phyloP scores from a whole-genome alignment of 345 rosid species.

The Gynandropsis gynandra region DNA sequence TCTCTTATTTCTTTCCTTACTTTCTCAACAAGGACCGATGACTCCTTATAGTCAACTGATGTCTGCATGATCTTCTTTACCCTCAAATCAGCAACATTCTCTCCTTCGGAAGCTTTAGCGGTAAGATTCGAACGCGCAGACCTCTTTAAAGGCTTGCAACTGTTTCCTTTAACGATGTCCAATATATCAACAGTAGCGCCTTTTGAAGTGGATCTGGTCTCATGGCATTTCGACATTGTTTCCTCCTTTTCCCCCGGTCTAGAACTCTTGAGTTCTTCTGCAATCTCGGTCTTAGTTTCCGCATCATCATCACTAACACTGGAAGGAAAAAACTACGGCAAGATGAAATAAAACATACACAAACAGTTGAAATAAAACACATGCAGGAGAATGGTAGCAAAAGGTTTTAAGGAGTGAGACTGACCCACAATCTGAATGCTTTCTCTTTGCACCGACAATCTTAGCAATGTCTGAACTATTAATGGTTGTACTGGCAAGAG shows the following conservation, averaged over 20 bases:
- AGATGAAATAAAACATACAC: slow-evolving; percentile 10
- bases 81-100: slow-evolving; percentile 59
- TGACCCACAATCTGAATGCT: slow-evolving; percentile 47
- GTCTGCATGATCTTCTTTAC: slow-evolving; percentile 90
- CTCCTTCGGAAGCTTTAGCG: slow-evolving; percentile 46
- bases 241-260: slow-evolving; percentile 40
- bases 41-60: slow-evolving; percentile 54
- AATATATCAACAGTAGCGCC: slow-evolving; percentile 49
- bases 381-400: slow-evolving; percentile 13
- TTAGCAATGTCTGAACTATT: slow-evolving; percentile 34
- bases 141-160: slow-evolving; percentile 33
- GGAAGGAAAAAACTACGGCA: slow-evolving; percentile 13
- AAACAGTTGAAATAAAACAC: slow-evolving; percentile 14
- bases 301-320: slow-evolving; percentile 34
- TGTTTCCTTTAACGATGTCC: slow-evolving; percentile 60
- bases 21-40: slow-evolving; percentile 59
- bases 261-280: slow-evolving; percentile 32
- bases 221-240: slow-evolving; percentile 28
- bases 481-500: slow-evolving; percentile 18
- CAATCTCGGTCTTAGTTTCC: slow-evolving; percentile 31
- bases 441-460: slow-evolving; percentile 53
- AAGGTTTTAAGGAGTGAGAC: slow-evolving; percentile 19
- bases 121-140: slow-evolving; percentile 23
- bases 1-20: slow-evolving; percentile 89
- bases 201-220: slow-evolving; percentile 27